Evolutionary conservation across 1,139 yeast species (phyloP).

Genomic region (Pichia sp.): DNA sequence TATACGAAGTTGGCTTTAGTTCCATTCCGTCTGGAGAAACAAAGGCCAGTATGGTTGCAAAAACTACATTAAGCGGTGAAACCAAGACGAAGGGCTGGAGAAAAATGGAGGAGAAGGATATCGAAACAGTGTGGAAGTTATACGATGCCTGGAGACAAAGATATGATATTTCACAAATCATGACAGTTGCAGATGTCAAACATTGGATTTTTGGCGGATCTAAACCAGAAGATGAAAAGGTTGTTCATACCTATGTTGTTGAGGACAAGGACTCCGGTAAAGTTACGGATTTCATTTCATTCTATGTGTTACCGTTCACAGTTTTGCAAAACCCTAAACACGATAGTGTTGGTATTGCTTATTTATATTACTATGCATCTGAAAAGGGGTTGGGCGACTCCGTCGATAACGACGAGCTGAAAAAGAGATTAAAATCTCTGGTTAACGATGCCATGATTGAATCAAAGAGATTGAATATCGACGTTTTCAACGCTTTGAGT

Average conservation of each 20-base stretch:
- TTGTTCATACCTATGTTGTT: conserved; percentile 74
- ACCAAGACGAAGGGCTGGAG: conserved; percentile 57
- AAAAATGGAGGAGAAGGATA: conserved; percentile 50
- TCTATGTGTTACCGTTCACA: conserved; percentile 80
- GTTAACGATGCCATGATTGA: conserved; percentile 72
- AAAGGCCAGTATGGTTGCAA: conserved; percentile 73
- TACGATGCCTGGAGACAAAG: conserved; percentile 55
- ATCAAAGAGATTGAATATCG: conserved; percentile 60
- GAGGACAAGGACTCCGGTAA: conserved; percentile 44
- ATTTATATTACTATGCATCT: conserved; percentile 83
- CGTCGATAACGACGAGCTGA: conserved; percentile 31
- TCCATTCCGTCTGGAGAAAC: conserved; percentile 72
- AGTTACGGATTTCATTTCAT: conserved; percentile 84
- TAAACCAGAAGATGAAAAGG: conserved; percentile 31
- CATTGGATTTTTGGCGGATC: conserved; percentile 70
- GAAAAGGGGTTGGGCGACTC: conserved; percentile 37
- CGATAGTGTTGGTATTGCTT: conserved; percentile 74
- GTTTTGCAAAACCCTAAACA: conserved; percentile 65
- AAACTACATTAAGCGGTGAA: conserved; percentile 58
- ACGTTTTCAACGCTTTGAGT: conserved; percentile 89
- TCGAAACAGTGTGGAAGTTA: conserved; percentile 53
- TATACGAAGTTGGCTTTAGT: conserved; percentile 84
- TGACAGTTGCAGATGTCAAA: conserved; percentile 58
- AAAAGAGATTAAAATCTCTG: conserved; percentile 50
- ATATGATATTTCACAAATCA: conserved; percentile 67